A percentile compares a stretch with the other conserved stretches of the same genome.
Conservation (phyloP, 2,329 filamentous ascomycete genomes). For the Elsinoe ampelina region DNA sequence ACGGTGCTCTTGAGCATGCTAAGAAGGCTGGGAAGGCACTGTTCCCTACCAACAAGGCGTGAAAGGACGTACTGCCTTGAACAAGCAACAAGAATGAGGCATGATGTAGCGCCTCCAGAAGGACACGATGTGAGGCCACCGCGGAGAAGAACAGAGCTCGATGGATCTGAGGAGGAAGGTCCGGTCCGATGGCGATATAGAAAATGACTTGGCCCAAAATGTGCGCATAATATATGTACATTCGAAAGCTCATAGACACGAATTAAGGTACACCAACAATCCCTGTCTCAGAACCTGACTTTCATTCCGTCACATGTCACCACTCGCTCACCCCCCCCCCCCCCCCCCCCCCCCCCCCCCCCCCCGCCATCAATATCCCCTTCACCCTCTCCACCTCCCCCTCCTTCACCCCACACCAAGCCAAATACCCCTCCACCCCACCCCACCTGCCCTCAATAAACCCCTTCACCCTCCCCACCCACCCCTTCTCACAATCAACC, state of each 20-base stretch:
- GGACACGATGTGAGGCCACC: background rate
- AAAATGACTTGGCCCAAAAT: background rate
- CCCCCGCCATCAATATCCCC: slow-evolving; percentile 14
- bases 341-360: slow-evolving; percentile 22
- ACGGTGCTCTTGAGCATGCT: slow-evolving; percentile 51
- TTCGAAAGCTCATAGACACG: slow-evolving; percentile 6
- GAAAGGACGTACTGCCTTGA: background rate
- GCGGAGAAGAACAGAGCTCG: no score
- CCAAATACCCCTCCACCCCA: slow-evolving; percentile 57
- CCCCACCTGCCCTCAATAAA: slow-evolving; percentile 57
- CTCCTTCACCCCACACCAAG: slow-evolving; percentile 44
- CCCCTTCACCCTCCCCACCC: slow-evolving; percentile 50
- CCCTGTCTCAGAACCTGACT: background rate
- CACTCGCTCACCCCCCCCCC: background rate
- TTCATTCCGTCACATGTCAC: no score
- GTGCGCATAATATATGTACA: background rate
- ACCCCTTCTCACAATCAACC: slow-evolving; percentile 53
- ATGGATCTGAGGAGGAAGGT: no score
- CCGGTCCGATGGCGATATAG: no score
- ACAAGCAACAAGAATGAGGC: no score
- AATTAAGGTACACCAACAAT: background rate
- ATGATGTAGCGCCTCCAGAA: no score
- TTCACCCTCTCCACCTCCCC: slow-evolving; percentile 24
- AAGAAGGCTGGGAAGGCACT: slow-evolving; percentile 28
- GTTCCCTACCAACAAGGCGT: slow-evolving; percentile 24